Evolutionary conservation across 2,329 filamentous ascomycete genomes (phyloP), one percentile per base, ranked within the genome.

Genomic region (Fusarium chlamydosporum): DNA sequence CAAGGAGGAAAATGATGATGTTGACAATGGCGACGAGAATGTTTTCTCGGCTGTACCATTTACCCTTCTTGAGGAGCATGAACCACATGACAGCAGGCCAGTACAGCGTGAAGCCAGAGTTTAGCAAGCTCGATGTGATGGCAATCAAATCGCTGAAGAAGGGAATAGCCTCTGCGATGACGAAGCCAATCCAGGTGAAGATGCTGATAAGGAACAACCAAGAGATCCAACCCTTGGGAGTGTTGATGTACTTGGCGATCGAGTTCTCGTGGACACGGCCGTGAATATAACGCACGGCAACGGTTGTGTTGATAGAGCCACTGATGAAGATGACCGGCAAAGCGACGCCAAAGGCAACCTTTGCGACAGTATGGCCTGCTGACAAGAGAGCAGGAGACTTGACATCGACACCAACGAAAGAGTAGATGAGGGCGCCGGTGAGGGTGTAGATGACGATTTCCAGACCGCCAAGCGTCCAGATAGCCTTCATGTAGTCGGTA

Each of bases 301-400:
- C 78, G 5, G 79, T 80, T 74, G 90, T 88, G 73, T 72, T 72
- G 18, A 92, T 89, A 20, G 90, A 88, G 52, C 89, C 90, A 0
- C 89, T 88, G 61, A 92, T 87, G 67, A 92, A 83, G 68, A 92
- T 92, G 20, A 89, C 91, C 0, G 89, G 89, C 0, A 89, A 79
- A 0, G 89, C 89, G 57, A 92, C 79, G 20, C 67, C 67, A 33
- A 70, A 70, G 1, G 67, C 67, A n/a, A 70, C 59, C 35, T 71
- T 70, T 9, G 85, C 83, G 20, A 91, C 77, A 0, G 83, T 65
- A 2, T 79, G 79, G 3, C 85, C 83, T 9, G 89, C 86, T 1
- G 88, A 89, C 2, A 89, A 83, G 2, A 92, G 82, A 0, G 90
- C 90, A 2, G 90, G 91, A 1, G 86, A 88, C 37, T 82, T 76